These are phyloP conservation scores for Talaromyces marneffei DNA, from an alignment of 2,329 filamentous ascomycete species.

Conservation along the genomic window DNA sequence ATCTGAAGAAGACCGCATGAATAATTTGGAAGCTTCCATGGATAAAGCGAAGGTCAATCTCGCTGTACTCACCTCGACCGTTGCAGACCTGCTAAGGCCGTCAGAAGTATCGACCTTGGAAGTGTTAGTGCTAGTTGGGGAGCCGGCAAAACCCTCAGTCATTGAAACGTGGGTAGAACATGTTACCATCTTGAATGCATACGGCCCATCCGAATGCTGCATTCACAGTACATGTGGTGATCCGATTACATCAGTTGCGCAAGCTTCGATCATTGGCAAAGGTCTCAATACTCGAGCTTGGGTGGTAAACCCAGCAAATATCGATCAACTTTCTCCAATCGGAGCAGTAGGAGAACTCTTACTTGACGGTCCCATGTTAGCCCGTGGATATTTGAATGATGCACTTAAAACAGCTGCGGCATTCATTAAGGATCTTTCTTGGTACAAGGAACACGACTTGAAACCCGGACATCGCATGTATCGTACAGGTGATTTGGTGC, in stretches of 20 bases:
- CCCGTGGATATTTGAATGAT: conserved; percentile 42
- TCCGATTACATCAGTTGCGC: too few relatives aligned
- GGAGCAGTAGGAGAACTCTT: conserved; percentile 35
- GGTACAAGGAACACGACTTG: conserved; percentile 24
- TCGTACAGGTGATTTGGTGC: conserved; percentile 28
- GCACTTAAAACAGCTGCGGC: conserved; percentile 29
- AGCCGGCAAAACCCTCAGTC: conserved; percentile 66
- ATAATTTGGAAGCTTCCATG: conserved; percentile 44
- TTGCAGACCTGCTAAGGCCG: conserved; percentile 38
- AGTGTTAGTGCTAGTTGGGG: conserved; percentile 41
- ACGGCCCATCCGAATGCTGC: conserved; percentile 31
- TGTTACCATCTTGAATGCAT: conserved; percentile 35
- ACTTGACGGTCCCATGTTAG: conserved; percentile 38
- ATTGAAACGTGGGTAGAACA: conserved; percentile 59
- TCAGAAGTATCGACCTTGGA: conserved; percentile 38
- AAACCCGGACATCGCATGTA: conserved; percentile 32
- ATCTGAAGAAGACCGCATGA: conserved; percentile 42
- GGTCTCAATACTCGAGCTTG: too few relatives aligned
- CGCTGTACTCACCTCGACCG: conserved; percentile 42
- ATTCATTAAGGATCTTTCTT: conserved; percentile 34
- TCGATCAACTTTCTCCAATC: conserved; percentile 40
- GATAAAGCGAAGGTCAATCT: conserved; percentile 47
- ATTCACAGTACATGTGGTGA: background rate
- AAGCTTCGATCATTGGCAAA: too few relatives aligned
- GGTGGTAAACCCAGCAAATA: conserved; percentile 44